Conservation (phyloP, 129 eudicot species). For the Sambucus nigra region DNA sequence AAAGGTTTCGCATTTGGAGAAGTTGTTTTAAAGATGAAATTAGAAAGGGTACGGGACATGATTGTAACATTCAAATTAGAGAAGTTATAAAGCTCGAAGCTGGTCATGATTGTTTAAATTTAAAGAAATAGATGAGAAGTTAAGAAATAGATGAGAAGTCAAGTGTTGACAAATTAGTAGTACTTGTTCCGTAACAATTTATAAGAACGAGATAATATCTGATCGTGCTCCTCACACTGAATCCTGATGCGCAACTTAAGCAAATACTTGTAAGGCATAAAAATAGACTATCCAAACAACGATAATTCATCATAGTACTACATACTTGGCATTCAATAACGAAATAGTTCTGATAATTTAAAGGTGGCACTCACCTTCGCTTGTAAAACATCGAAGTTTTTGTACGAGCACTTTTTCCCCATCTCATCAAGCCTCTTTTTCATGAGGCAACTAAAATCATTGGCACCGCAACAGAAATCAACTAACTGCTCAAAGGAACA, state of each 20-base stretch:
- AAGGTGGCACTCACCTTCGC: conserved; percentile 46
- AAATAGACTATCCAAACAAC: too few relatives aligned
- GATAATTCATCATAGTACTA: too few relatives aligned
- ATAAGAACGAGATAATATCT: background rate
- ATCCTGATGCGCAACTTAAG: background rate
- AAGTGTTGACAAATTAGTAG: background rate
- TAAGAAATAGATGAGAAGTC: background rate
- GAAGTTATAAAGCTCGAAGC: too few relatives aligned
- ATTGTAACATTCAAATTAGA: too few relatives aligned
- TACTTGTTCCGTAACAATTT: background rate
- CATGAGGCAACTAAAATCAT: conserved; percentile 78
- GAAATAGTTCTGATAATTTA: background rate
- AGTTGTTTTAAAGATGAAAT: too few relatives aligned
- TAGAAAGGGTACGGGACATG: too few relatives aligned
- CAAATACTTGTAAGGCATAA: background rate
- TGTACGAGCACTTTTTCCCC: conserved; percentile 60
- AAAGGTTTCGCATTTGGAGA: too few relatives aligned
- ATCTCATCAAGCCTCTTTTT: conserved; percentile 58
- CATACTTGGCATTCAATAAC: too few relatives aligned
- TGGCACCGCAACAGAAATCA: conserved; percentile 96
- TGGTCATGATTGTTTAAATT: too few relatives aligned
- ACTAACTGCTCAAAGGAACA: conserved; percentile 44
- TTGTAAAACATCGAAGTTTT: conserved; percentile 56
- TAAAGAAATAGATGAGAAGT: background rate
- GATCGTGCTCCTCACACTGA: too few relatives aligned